These are phyloP conservation scores for Starmerella bacillaris DNA, from an alignment of 805 yeast species.

Conservation along the genomic window DNA sequence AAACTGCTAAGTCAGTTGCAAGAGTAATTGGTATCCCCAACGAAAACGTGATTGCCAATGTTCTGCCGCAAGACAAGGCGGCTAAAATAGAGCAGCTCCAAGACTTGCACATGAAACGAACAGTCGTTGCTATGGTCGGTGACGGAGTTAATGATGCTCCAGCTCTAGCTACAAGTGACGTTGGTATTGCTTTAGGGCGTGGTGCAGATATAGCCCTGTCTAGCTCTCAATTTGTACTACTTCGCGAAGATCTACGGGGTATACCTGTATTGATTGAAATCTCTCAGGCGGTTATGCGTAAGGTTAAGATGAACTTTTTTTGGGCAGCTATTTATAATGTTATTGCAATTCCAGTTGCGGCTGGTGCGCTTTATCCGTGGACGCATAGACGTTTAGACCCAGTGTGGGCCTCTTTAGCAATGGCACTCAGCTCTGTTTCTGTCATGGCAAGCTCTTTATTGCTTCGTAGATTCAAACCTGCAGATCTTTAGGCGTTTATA, in stretches of 20 bases:
- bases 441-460: slow-evolving; percentile 67
- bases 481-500: neutral
- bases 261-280: slow-evolving; percentile 45
- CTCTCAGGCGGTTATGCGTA: slow-evolving; percentile 47
- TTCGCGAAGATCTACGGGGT: slow-evolving; percentile 33
- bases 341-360: slow-evolving; percentile 80
- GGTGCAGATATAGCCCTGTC: slow-evolving; percentile 64
- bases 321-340: slow-evolving; percentile 78
- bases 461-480: slow-evolving; percentile 34
- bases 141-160: slow-evolving; percentile 79
- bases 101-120: slow-evolving; percentile 15
- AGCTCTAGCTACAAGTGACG: slow-evolving; percentile 54
- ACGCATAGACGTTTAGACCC: slow-evolving; percentile 61
- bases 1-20: slow-evolving; percentile 54
- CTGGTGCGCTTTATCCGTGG: slow-evolving; percentile 74
- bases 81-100: slow-evolving; percentile 40
- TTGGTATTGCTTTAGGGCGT: slow-evolving; percentile 58
- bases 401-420: slow-evolving; percentile 73
- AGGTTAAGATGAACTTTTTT: slow-evolving; percentile 63
- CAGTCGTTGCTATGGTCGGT: slow-evolving; percentile 59
- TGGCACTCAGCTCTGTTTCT: slow-evolving; percentile 84
- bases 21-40: slow-evolving; percentile 38
- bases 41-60: slow-evolving; percentile 44
- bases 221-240: slow-evolving; percentile 53
- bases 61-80: slow-evolving; percentile 57